These are phyloP conservation scores for Debaryomyces castellii DNA, from an alignment of 805 yeast genomes.

Conservation along the genomic window DNA sequence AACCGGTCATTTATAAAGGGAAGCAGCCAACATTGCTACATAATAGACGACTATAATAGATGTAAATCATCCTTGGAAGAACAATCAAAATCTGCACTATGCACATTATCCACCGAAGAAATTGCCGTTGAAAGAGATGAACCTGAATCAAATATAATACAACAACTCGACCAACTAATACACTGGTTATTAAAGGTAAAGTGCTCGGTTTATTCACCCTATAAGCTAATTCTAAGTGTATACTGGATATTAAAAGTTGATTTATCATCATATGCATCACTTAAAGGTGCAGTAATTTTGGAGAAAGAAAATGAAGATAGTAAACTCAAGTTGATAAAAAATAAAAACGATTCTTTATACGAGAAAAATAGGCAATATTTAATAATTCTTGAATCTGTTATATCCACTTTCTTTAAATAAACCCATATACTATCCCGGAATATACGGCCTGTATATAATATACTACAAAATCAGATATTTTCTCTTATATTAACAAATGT, in stretches of 20 bases:
- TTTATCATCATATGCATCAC: background rate
- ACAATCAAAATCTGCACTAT: background rate
- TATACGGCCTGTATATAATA: background rate
- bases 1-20: background rate
- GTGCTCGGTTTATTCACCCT: constrained; percentile 1
- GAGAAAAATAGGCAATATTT: background rate
- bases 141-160: background rate
- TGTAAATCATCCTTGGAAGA: background rate
- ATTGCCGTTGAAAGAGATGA: background rate
- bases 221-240: background rate
- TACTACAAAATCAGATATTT: background rate
- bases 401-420: background rate
- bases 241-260: background rate
- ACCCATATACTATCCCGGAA: too few species aligned
- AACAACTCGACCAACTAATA: background rate
- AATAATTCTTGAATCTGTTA: background rate
- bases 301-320: background rate
- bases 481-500: background rate
- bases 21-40: background rate
- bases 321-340: background rate
- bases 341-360: background rate
- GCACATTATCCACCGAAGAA: background rate
- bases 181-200: constrained; percentile 4
- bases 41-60: constrained; percentile 8
- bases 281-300: background rate